Evolutionary conservation across 805 yeast genomes (phyloP).

Genomic region (Cyberlindnera maclurae): DNA sequence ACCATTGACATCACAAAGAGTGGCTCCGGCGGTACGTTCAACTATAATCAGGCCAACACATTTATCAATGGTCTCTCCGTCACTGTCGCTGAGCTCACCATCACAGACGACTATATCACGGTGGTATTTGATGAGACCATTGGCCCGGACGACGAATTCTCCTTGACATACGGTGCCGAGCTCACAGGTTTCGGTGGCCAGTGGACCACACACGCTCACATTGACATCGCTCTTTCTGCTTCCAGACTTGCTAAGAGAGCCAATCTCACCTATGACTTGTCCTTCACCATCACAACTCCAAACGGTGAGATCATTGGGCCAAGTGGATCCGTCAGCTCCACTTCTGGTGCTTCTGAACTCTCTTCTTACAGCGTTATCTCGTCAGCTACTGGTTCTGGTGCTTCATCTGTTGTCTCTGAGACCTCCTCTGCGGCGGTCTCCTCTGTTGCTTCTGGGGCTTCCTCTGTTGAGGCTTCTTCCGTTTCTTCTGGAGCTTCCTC

Average conservation of each 20-base stretch:
- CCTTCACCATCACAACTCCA: constrained; percentile 12
- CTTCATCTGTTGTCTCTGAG: too few species aligned
- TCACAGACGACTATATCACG: background rate
- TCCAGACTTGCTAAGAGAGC: constrained; percentile 12
- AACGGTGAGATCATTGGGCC: constrained; percentile 2
- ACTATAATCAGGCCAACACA: constrained; percentile 4
- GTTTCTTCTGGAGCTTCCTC: too few species aligned
- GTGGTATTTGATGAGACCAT: background rate
- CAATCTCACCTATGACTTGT: constrained; percentile 1
- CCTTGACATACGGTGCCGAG: constrained; percentile 5
- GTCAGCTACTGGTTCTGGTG: constrained; percentile 12
- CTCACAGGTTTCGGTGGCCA: constrained; percentile 7
- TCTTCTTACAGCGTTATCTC: constrained; percentile 4
- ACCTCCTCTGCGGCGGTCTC: too few species aligned
- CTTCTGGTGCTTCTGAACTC: constrained; percentile 15
- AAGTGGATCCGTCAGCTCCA: constrained; percentile 6
- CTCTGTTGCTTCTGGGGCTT: too few species aligned
- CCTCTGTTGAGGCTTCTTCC: too few species aligned
- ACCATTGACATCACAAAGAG: constrained; percentile 7
- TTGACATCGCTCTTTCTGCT: constrained; percentile 6
- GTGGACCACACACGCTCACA: constrained; percentile 6
- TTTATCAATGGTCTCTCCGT: constrained; percentile 5
- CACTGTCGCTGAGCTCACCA: constrained; percentile 1
- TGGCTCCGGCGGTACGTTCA: constrained; percentile 7
- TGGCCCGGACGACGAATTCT: constrained; percentile 1